A percentile compares a stretch with the other conserved stretches of the same genome.
phyloP scores from a whole-genome alignment of 2,329 filamentous ascomycete genomes.

The Phialophora chinensis region DNA sequence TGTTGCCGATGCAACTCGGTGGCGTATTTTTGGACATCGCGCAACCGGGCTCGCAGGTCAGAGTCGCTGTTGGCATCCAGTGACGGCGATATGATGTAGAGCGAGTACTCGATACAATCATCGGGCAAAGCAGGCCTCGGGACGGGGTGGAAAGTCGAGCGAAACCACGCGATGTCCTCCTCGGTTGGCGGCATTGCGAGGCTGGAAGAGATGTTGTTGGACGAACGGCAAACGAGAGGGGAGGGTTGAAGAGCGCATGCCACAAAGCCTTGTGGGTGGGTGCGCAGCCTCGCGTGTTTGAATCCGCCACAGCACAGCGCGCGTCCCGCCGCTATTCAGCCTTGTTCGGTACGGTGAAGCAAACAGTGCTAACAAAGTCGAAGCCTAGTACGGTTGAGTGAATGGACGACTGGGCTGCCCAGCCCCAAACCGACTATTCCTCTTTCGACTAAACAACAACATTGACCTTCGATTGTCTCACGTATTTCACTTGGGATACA shows the following conservation, averaged over 20 bases:
- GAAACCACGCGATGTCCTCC: conserved; percentile 69
- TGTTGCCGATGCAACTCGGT: conserved; percentile 66
- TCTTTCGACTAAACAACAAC: conserved; percentile 18
- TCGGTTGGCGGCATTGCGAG: conserved; percentile 51
- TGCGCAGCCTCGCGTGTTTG: neutral
- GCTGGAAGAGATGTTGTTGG: neutral
- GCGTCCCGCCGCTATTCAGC: neutral
- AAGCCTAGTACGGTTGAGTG: neutral
- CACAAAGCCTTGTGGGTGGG: neutral
- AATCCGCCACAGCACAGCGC: too few species aligned
- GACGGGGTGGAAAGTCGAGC: conserved; percentile 68
- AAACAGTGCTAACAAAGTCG: neutral
- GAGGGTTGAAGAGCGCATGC: neutral
- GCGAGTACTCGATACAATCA: conserved; percentile 82
- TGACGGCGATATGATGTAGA: conserved; percentile 71
- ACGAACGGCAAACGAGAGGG: neutral
- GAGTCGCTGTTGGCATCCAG: conserved; percentile 60
- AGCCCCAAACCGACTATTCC: conserved; percentile 13
- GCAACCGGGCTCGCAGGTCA: conserved; percentile 69
- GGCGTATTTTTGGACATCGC: conserved; percentile 72
- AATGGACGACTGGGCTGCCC: neutral
- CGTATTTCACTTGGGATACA: neutral
- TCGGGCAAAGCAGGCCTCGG: conserved; percentile 73
- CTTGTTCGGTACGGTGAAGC: neutral
- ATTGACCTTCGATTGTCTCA: neutral